Evolutionary conservation across 495 filamentous ascomycete species (phyloP).

Genomic region (Podospora tetraspora): DNA sequence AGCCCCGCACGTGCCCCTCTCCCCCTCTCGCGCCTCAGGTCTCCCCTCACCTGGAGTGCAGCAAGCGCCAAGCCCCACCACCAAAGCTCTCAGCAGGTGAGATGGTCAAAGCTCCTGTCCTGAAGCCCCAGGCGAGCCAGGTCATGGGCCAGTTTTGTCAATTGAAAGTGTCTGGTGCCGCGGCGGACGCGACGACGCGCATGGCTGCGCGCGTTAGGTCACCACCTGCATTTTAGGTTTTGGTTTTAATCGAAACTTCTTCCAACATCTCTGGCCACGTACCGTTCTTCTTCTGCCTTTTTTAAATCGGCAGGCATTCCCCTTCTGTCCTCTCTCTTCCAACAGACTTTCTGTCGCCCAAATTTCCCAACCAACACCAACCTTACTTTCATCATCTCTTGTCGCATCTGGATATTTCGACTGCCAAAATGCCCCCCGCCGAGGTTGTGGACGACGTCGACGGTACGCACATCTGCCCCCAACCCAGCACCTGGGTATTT

Average conservation of each 20-base stretch:
- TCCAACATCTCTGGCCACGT: not conserved
- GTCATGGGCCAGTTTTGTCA: too few species aligned
- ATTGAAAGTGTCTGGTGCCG: too few species aligned
- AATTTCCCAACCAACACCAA: not conserved
- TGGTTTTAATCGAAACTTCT: not conserved
- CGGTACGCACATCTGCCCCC: constrained; percentile 29
- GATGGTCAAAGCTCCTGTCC: not conserved
- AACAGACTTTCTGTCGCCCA: too few species aligned
- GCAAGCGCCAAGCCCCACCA: not conserved
- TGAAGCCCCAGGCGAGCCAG: too few species aligned
- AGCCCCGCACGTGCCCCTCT: not conserved
- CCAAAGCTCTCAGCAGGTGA: not conserved
- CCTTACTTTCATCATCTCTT: not conserved
- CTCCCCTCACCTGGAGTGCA: not conserved
- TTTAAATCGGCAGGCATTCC: not conserved
- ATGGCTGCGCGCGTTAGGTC: not conserved
- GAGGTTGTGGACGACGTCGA: constrained; percentile 50
- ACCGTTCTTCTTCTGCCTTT: not conserved
- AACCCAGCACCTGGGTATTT: not conserved
- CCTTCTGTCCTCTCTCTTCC: not conserved
- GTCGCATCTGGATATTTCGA: not conserved
- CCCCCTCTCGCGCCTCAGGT: not conserved
- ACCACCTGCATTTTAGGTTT: not conserved
- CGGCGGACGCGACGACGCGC: not conserved
- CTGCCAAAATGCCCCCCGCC: constrained; percentile 37